Conservation (phyloP, 2,329 filamentous ascomycete species). For the Apiospora kogelbergensis region DNA sequence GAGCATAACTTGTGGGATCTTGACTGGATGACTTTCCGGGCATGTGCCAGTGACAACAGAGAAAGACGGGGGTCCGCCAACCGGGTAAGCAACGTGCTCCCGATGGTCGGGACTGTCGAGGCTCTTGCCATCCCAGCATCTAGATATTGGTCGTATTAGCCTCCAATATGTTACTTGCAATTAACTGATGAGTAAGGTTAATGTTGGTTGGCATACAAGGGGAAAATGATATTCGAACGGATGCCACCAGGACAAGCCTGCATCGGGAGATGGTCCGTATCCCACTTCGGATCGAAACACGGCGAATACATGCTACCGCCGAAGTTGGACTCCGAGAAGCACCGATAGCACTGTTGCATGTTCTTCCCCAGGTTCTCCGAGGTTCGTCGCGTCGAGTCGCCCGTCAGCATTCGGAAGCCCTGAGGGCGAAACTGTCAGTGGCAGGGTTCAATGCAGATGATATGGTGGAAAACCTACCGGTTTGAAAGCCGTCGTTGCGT, state of each 20-base stretch:
- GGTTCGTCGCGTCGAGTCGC: conserved; percentile 27
- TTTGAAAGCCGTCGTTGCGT: conserved; percentile 29
- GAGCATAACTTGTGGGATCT: conserved; percentile 40
- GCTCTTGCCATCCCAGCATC: conserved; percentile 24
- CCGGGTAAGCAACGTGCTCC: conserved; percentile 41
- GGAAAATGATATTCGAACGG: neutral
- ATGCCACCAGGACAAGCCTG: conserved; percentile 7
- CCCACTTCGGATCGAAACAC: conserved; percentile 31
- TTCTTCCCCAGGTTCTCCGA: conserved; percentile 24
- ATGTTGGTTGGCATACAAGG: neutral
- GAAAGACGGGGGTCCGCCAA: conserved; percentile 23
- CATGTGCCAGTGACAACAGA: conserved; percentile 45
- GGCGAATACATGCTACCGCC: conserved; percentile 21
- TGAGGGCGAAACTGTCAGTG: conserved; percentile 5
- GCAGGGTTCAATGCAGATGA: no score
- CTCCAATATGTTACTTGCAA: neutral
- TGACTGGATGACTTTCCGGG: conserved; percentile 40
- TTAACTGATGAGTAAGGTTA: conserved; percentile 19
- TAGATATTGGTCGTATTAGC: conserved; percentile 9
- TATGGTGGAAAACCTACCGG: conserved; percentile 22
- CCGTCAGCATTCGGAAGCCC: conserved; percentile 34
- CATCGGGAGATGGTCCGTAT: conserved; percentile 29
- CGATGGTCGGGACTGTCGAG: conserved; percentile 20
- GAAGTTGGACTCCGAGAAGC: conserved; percentile 28
- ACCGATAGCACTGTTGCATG: conserved; percentile 30